A percentile compares a stretch with the other conserved stretches of the same genome.
Evolutionary conservation across 2,329 filamentous ascomycete species (phyloP).

Genomic region (Colletotrichum camelliae): DNA sequence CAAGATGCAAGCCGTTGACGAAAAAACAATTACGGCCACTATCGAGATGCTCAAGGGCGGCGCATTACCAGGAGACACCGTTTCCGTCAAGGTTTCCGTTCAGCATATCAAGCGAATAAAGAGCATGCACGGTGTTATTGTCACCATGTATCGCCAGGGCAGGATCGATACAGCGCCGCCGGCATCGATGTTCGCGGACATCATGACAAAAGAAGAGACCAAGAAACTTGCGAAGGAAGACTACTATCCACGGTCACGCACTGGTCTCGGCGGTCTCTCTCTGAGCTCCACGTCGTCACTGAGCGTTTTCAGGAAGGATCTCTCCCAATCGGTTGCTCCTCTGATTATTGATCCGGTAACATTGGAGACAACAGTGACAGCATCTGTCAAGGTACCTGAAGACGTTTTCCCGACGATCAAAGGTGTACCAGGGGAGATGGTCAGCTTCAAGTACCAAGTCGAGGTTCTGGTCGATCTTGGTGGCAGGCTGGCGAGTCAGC

Average conservation of each 20-base stretch:
- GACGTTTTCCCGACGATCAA: constrained; percentile 92
- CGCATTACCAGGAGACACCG: constrained; percentile 82
- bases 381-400: constrained; percentile 85
- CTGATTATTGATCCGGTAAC: constrained; percentile 85
- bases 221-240: constrained; percentile 79
- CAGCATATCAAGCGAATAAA: constrained; percentile 89
- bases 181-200: constrained; percentile 51
- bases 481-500: constrained; percentile 78
- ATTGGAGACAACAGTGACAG: constrained; percentile 79
- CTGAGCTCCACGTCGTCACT: constrained; percentile 85
- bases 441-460: constrained; percentile 92
- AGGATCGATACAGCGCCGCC: constrained; percentile 80
- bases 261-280: constrained; percentile 84
- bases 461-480: constrained; percentile 94
- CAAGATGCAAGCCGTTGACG: constrained; percentile 54
- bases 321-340: constrained; percentile 87
- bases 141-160: constrained; percentile 90
- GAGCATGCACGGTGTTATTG: constrained; percentile 90
- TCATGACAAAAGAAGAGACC: constrained; percentile 65
- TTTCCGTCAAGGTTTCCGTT: constrained; percentile 81
- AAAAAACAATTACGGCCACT: constrained; percentile 84
- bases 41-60: constrained; percentile 84
- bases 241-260: constrained; percentile 85
- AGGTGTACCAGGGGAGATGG: constrained; percentile 89
- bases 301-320: constrained; percentile 93